Evolutionary conservation across 2,329 filamentous ascomycete genomes (phyloP), one percentile per base, ranked within the genome.

Genomic region (Diplodia intermedia): DNA sequence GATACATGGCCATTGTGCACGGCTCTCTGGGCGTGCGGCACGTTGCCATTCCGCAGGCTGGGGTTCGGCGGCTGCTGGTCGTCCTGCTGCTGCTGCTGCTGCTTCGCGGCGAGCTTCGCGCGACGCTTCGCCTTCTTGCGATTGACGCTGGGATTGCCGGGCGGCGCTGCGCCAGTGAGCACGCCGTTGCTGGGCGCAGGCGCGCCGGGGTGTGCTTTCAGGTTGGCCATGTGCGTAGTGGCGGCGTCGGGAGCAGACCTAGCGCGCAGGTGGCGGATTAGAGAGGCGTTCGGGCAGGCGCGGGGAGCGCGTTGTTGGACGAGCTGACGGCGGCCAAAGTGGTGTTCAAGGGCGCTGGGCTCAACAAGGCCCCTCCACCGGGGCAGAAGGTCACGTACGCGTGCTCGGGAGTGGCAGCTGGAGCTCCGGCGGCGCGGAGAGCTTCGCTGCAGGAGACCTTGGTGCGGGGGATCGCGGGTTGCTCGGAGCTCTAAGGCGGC

Each of bases 61-160:
- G 71, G 70, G 9, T 72, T 68, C 8, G 55, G 20, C 31, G 73
- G 67, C 68, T 75, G 71, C 36, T 80, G 79, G 70, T 80, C 79
- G 26, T 79, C 77, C 70, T 80, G 79, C 29, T 78, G 78, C 47
- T 63, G 60, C 70, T 80, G 79, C 26, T 79, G 78, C 47, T 63
- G 60, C 69, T 90, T 90, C 38, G 92, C 91, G 40, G 91, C 91
- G 80, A 88, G 85, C 79, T 97, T 97, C 76, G 92, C 90, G 72
- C 94, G 88, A 73, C 94, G 89, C 85, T 97, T 97, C 79, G 95
- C 91, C 84, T 97, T 98, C 85, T 97, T 97, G 77, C 92, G 89
- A 81, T 97, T 97, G 63, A 94, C 90, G 9, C 84, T 76, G 54
- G 83, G 83, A 54, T 83, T 74, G 69, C 71, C 74, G 68, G 71